A percentile compares a stretch with the other conserved stretches of the same genome.
Conservation (phyloP, 306 rosid species). For the Adenanthera pavonina region DNA sequence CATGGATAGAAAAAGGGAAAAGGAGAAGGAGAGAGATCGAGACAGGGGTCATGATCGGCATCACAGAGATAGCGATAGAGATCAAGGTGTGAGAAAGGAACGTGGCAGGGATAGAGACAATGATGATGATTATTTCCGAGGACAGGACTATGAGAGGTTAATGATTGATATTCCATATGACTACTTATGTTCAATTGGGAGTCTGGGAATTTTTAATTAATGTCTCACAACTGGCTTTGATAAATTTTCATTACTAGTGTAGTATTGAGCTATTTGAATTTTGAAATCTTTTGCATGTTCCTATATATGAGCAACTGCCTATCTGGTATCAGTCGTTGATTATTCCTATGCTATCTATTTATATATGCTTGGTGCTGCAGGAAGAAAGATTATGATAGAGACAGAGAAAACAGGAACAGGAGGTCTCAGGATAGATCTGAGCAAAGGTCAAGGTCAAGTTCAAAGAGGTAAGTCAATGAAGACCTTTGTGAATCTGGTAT, state of each 20-base stretch:
- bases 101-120: conserved; percentile 77
- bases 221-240: not conserved
- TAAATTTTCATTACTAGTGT: no score
- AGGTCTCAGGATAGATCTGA: conserved; percentile 76
- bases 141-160: conserved; percentile 82
- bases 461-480: conserved; percentile 74
- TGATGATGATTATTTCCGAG: conserved; percentile 67
- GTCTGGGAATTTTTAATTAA: not conserved
- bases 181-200: not conserved
- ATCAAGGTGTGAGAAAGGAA: conserved; percentile 81
- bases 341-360: not conserved
- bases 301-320: not conserved
- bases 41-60: conserved; percentile 64
- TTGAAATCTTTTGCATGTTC: not conserved
- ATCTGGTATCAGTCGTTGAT: not conserved
- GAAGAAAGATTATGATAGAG: conserved; percentile 61
- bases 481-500: not conserved
- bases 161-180: not conserved
- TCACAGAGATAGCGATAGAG: conserved; percentile 72
- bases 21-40: conserved; percentile 53
- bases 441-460: conserved; percentile 85
- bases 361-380: conserved; percentile 34
- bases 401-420: conserved; percentile 73
- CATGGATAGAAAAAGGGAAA: conserved; percentile 51
- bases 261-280: not conserved